These are phyloP conservation scores for Cladophialophora carrionii DNA, from an alignment of 2,329 filamentous ascomycete species.

Conservation along the genomic window DNA sequence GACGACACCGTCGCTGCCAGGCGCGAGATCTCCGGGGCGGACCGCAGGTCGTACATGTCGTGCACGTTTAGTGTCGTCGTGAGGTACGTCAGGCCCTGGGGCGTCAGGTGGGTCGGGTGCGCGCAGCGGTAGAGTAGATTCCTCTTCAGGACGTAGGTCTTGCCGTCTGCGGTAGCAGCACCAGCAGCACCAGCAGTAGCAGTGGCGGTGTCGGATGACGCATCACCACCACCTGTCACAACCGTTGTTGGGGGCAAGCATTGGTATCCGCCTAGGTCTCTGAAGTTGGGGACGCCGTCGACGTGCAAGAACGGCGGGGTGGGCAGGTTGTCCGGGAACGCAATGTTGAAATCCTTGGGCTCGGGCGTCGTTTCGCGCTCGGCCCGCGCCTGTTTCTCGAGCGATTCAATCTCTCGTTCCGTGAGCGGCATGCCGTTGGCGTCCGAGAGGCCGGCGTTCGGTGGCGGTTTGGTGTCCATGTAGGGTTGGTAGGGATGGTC, in stretches of 20 bases:
- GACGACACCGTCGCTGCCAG: slow-evolving; percentile 41
- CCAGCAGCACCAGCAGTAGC: too few species aligned
- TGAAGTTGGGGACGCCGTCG: slow-evolving; percentile 67
- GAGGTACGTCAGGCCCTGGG: slow-evolving; percentile 26
- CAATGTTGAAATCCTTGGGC: slow-evolving; percentile 30
- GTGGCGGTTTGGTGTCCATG: slow-evolving; percentile 25
- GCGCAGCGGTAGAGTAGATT: slow-evolving; percentile 69
- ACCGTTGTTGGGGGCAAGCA: slow-evolving; percentile 23
- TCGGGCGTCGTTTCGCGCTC: slow-evolving; percentile 31
- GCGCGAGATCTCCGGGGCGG: slow-evolving; percentile 47
- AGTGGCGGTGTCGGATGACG: too few species aligned
- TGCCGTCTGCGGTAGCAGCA: slow-evolving; percentile 15
- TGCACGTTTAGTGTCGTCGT: slow-evolving; percentile 59
- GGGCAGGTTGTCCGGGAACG: slow-evolving; percentile 35
- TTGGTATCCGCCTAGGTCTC: slow-evolving; percentile 67
- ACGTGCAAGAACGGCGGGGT: slow-evolving; percentile 45
- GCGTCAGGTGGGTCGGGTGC: slow-evolving; percentile 63
- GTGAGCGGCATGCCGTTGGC: slow-evolving; percentile 28
- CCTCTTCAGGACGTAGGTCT: slow-evolving; percentile 49
- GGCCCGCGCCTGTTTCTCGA: slow-evolving; percentile 14
- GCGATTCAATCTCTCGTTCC: slow-evolving; percentile 22
- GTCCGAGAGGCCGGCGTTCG: slow-evolving; percentile 13
- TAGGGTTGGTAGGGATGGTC: slow-evolving; percentile 28
- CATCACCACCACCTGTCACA: neutral
- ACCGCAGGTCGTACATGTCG: slow-evolving; percentile 70